Base-by-base conservation (phyloP, 352 stramenopile species). In the Pythium dissotocum region DNA sequence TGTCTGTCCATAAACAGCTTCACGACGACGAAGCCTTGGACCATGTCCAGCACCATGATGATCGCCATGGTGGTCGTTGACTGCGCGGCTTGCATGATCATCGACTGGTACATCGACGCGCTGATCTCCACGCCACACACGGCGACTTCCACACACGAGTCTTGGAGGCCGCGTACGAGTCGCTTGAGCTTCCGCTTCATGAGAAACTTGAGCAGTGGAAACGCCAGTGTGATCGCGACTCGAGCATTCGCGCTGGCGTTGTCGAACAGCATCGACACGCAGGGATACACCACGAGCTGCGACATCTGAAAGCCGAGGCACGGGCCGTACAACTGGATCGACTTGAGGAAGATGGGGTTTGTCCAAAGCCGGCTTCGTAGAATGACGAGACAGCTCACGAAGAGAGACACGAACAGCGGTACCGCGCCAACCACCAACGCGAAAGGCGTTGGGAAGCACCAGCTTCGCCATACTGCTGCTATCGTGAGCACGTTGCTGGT, bases 1-100 rank as follows among this genome's bases (percentile, higher is more conserved):
- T 56, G 57, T 38, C 60, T 52, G 38, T 75, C 69, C 58, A 75
- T 65, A 44, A 75, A 64, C 28, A 71, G 24, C 55, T 71, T 75
- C 33, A 75, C 32, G 1, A 51, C 16, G 28, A 65, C 18, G 0
- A 71, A 8, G 1, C 63, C 63, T 30, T 64, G 53, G 9, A 71
- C 1, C 1, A 71, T 42, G 26, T 71, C 69, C n/a, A 71, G 13
- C 26, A 1, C 55, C 51, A 75, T 71, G 55, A 75, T 71, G 28
- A 69, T 48, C 4, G 26, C 42, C 9, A 71, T 53, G 0, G 69
- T 63, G 0, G 52, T n/a, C 10, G 59, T n/a, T 7, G 62, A 71
- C 6, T 63, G 62, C 9, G 63, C 16, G n/a, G 35, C 65, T 33
- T 75, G 69, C 30, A 75, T 38, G n/a, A 75, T 64, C 58, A 71